A percentile compares a stretch with the other conserved stretches of the same genome.
These are phyloP conservation scores for Leccinellum albellum DNA, from an alignment of 768 basidiomycete species.

Conservation along the genomic window DNA sequence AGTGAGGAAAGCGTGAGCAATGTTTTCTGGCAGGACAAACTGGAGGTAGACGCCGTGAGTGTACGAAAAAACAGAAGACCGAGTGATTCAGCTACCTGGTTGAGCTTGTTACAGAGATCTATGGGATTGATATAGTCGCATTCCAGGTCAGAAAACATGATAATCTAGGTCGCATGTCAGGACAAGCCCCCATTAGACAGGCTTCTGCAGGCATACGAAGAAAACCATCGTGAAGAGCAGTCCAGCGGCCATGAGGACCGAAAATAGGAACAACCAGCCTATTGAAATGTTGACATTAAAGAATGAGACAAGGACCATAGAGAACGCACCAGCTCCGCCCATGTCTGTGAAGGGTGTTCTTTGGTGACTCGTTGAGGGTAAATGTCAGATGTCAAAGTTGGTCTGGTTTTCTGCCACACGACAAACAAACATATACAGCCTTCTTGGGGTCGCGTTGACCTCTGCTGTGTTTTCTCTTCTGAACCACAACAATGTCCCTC, in stretches of 20 bases:
- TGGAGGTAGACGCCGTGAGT: conserved; percentile 30
- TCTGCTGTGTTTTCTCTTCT: conserved; percentile 6
- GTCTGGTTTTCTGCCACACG: conserved; percentile 26
- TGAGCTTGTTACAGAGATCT: conserved; percentile 99
- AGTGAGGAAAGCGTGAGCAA: conserved; percentile 89
- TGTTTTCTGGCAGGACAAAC: conserved; percentile 98
- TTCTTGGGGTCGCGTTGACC: too few species aligned
- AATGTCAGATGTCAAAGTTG: conserved; percentile 1
- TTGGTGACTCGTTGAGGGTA: too few species aligned
- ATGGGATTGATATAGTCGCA: conserved; percentile 99
- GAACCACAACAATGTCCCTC: conserved; percentile 26
- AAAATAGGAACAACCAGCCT: conserved; percentile 98
- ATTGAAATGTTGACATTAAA: neutral
- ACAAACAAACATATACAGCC: conserved; percentile 27
- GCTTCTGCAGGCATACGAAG: conserved; percentile 65
- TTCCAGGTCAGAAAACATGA: conserved; percentile 99
- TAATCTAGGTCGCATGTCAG: conserved; percentile 59
- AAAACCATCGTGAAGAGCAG: conserved; percentile 99
- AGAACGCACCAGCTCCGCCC: too few species aligned
- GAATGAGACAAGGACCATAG: too few species aligned
- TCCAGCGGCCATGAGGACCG: conserved; percentile 92
- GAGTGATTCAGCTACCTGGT: conserved; percentile 60
- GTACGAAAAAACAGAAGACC: neutral
- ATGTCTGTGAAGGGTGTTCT: too few species aligned
- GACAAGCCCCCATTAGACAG: neutral